Evolutionary conservation across 2,329 filamentous ascomycete genomes (phyloP).

Genomic region (Microcyclospora pomicola): DNA sequence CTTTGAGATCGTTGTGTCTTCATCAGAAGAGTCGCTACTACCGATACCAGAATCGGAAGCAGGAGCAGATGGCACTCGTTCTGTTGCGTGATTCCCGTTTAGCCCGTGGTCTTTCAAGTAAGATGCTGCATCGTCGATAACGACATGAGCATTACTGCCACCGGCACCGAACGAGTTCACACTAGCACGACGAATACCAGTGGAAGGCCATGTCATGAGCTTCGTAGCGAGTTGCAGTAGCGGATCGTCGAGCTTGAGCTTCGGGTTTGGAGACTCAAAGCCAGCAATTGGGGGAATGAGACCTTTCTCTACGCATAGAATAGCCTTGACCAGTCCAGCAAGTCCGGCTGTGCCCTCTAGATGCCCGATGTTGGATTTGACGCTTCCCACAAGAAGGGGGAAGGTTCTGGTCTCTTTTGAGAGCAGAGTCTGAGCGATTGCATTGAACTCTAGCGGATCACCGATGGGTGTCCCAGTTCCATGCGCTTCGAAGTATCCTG

Average conservation of each 20-base stretch:
- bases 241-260: slow-evolving; percentile 15
- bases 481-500: slow-evolving; percentile 5
- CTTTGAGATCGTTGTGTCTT: not conserved
- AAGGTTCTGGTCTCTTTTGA: not conserved
- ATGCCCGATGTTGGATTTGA: slow-evolving; percentile 10
- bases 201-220: slow-evolving; percentile 18
- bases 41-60: too few species aligned
- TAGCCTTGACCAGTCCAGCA: slow-evolving; percentile 13
- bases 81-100: not conserved
- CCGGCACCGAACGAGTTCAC: not conserved
- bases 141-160: slow-evolving; percentile 15
- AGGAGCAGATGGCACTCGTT: not conserved
- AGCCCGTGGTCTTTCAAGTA: slow-evolving; percentile 4
- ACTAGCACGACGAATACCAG: slow-evolving; percentile 5
- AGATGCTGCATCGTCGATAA: slow-evolving; percentile 12
- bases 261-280: slow-evolving; percentile 11
- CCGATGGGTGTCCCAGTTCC: slow-evolving; percentile 10
- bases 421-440: not conserved
- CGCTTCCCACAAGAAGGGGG: slow-evolving; percentile 6
- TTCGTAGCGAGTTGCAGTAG: slow-evolving; percentile 9
- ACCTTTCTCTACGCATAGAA: slow-evolving; percentile 15
- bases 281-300: slow-evolving; percentile 14
- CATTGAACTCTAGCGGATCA: slow-evolving; percentile 8
- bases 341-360: slow-evolving; percentile 8
- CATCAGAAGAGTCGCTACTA: not conserved